Percentiles rank a stretch among this genome's conserved stretches.
phyloP scores from a whole-genome alignment of 2,329 filamentous ascomycete species.

The Microsporum audouinii region DNA sequence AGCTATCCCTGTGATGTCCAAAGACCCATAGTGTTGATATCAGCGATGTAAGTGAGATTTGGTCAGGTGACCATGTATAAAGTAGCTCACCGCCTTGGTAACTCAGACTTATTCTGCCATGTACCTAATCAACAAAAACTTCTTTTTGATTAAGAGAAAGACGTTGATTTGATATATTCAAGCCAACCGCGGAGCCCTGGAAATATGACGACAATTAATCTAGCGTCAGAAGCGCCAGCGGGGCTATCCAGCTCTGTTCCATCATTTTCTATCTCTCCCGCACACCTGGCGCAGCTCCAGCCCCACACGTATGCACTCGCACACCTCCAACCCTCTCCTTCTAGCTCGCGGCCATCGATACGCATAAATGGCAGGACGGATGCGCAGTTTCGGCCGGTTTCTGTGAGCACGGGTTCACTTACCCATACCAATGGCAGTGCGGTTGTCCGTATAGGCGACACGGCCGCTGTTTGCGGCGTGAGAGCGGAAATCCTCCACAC shows the following conservation, averaged over 20 bases:
- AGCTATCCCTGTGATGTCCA: too few species aligned
- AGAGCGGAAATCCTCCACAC: constrained; percentile 72
- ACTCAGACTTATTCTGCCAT: constrained; percentile 1
- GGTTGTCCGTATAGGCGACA: constrained; percentile 78
- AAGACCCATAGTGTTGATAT: too few species aligned
- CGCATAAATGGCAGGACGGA: constrained; percentile 74
- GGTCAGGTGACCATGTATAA: background rate
- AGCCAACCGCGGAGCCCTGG: background rate
- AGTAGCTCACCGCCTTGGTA: background rate
- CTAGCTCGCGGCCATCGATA: constrained; percentile 43
- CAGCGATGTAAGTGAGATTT: background rate
- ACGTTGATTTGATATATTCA: background rate
- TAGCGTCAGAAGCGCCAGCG: background rate
- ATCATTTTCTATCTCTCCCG: constrained; percentile 52
- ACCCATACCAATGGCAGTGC: constrained; percentile 85
- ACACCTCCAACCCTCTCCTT: constrained; percentile 56
- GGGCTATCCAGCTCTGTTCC: constrained; percentile 14
- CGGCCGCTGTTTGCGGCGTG: constrained; percentile 87
- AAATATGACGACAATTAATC: background rate
- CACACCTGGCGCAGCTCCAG: constrained; percentile 69
- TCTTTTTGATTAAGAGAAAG: background rate
- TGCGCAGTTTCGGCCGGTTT: constrained; percentile 57
- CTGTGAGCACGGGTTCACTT: constrained; percentile 70
- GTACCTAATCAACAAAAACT: background rate
- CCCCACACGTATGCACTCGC: constrained; percentile 82